Percentiles rank a stretch among this genome's conserved stretches.
phyloP scores from a whole-genome alignment of 2,329 filamentous ascomycete genomes.

The Neocatenulostroma microsporum region DNA sequence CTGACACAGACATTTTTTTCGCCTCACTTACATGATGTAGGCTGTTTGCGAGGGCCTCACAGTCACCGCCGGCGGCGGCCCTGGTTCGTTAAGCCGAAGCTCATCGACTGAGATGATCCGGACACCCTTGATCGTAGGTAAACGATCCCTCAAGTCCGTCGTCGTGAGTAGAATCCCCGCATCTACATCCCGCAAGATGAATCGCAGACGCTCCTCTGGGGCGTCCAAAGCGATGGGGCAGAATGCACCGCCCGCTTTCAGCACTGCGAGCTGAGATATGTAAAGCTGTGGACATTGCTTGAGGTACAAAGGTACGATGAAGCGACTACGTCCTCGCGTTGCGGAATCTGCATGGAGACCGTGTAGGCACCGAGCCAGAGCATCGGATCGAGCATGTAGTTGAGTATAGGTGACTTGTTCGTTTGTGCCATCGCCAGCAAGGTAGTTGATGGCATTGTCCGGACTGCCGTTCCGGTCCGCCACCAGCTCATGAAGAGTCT shows the following conservation, averaged over 20 bases:
- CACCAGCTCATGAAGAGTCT: conserved; percentile 58
- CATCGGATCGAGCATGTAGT: conserved; percentile 52
- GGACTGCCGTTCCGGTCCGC: conserved; percentile 27
- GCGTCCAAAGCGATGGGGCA: conserved; percentile 76
- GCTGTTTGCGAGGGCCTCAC: conserved; percentile 44
- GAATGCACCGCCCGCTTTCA: conserved; percentile 77
- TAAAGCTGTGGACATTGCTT: conserved; percentile 73
- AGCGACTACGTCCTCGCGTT: conserved; percentile 18
- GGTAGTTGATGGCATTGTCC: conserved; percentile 61
- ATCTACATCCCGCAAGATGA: conserved; percentile 70
- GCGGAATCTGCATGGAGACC: conserved; percentile 10
- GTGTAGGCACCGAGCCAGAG: conserved; percentile 48
- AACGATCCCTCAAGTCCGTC: conserved; percentile 35
- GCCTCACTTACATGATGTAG: conserved; percentile 78
- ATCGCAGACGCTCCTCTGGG: conserved; percentile 66
- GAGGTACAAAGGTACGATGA: conserved; percentile 66
- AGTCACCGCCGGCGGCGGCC: not conserved
- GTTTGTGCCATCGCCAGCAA: conserved; percentile 41
- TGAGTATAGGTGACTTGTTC: conserved; percentile 52
- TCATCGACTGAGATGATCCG: conserved; percentile 33
- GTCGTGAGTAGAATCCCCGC: conserved; percentile 63
- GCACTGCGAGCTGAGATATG: conserved; percentile 64
- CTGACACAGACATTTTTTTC: too few species aligned
- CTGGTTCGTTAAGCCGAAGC: conserved; percentile 30
- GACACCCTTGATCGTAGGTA: conserved; percentile 31